phyloP scores from a whole-genome alignment of 176 grass and related monocot species.

The Cymbopogon citratus region DNA sequence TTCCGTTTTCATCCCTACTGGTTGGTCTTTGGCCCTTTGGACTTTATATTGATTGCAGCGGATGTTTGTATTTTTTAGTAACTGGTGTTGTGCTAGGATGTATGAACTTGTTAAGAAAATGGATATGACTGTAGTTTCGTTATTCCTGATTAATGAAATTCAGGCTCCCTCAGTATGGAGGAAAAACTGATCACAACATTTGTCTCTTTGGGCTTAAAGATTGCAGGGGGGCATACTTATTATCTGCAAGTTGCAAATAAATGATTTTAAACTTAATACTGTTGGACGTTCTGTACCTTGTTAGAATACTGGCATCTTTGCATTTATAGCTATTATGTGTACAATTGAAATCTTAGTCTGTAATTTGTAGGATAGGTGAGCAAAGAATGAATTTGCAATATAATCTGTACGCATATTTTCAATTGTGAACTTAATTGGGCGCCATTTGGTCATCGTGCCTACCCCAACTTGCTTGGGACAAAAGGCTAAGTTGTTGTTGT shows the following conservation, averaged over 20 bases:
- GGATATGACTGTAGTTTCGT: neutral
- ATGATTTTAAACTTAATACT: neutral
- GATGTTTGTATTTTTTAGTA: neutral
- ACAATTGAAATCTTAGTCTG: neutral
- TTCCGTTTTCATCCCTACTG: too few species aligned
- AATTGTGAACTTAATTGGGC: neutral
- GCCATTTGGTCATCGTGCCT: too few species aligned
- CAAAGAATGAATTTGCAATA: neutral
- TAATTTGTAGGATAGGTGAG: neutral
- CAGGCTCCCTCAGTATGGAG: neutral
- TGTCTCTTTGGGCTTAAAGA: neutral
- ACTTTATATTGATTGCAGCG: neutral
- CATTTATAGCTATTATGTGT: neutral
- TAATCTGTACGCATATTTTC: neutral
- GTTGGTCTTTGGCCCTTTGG: neutral
- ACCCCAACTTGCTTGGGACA: too few species aligned
- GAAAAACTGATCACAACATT: neutral
- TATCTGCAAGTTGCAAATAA: neutral
- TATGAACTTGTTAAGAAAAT: neutral
- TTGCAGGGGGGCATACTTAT: neutral
- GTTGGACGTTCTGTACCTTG: neutral
- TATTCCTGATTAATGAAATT: neutral
- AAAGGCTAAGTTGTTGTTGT: too few species aligned
- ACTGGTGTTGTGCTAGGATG: neutral
- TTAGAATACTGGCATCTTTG: neutral